phyloP scores from a whole-genome alignment of 768 basidiomycete species.

The Serendipita vermifera region DNA sequence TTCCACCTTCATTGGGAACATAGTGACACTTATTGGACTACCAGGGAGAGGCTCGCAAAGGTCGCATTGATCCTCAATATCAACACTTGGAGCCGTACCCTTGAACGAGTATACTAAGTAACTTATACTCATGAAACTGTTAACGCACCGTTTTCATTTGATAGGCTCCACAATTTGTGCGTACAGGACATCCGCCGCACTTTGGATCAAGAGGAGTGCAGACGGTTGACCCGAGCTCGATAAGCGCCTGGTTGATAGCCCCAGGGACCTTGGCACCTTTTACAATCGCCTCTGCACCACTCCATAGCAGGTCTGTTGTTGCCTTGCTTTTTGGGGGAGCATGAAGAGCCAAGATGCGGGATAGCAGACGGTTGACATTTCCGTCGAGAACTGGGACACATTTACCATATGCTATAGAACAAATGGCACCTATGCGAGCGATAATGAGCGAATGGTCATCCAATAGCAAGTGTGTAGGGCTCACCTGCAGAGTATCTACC shows the following conservation, averaged over 20 bases:
- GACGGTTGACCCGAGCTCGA: slow-evolving; percentile 87
- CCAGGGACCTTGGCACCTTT: slow-evolving; percentile 46
- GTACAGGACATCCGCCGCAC: slow-evolving; percentile 63
- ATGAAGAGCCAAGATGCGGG: slow-evolving; percentile 70
- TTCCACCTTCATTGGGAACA: slow-evolving; percentile 78
- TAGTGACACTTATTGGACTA: slow-evolving; percentile 34
- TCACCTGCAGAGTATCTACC: slow-evolving; percentile 82
- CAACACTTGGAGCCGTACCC: slow-evolving; percentile 25
- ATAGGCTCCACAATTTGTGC: slow-evolving; percentile 55
- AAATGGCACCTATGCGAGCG: slow-evolving; percentile 26
- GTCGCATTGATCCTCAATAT: slow-evolving; percentile 68
- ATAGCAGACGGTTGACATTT: slow-evolving; percentile 76
- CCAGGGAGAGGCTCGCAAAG: slow-evolving; percentile 47
- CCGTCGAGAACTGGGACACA: slow-evolving; percentile 83
- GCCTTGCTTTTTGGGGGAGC: slow-evolving; percentile 67
- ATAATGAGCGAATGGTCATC: not conserved
- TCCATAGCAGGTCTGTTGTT: slow-evolving; percentile 74
- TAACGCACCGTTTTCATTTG: slow-evolving; percentile 5
- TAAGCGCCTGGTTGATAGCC: slow-evolving; percentile 84
- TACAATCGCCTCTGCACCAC: slow-evolving; percentile 58
- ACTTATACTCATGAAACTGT: slow-evolving; percentile 13
- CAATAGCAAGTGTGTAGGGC: slow-evolving; percentile 3
- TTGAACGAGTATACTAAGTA: not conserved
- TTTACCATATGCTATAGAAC: slow-evolving; percentile 78
- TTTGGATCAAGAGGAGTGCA: slow-evolving; percentile 75